Evolutionary conservation across 169 alveolate species (phyloP), one percentile per base, ranked within the genome.

Genomic region (Neospora caninum): DNA sequence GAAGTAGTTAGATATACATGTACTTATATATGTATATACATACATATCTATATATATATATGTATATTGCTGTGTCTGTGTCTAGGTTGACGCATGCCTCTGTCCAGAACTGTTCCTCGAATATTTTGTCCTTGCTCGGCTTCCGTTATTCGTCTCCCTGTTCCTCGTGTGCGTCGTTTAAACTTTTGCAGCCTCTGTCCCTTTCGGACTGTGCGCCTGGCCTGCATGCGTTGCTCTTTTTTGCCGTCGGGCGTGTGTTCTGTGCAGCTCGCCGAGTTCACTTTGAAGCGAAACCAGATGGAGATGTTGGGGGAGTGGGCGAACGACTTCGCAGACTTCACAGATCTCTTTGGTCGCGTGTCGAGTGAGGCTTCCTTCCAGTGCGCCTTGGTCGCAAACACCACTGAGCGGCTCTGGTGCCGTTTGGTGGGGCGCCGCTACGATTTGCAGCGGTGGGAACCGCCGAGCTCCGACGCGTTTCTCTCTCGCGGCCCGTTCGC

Each of bases 251-350:
- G 88, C 31, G 53, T 82, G 43, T 53, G 83, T 0, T 36, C 73
- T 39, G 49, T 78, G 10, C 91, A 78, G 89, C 42, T 58, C 39
- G 95, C 95, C 27, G 92, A 94, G 53, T 89, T 95, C 64, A 94
- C 97, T 29, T 92, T 95, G 42, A 93, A 93, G 80, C 94, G 94
- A 41, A 94, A 95, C 41, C 93, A 87, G 36, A 82, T 95, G 91
- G 94, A 93, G 88, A 91, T 95, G 88, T 84, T 95, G 64, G 96
- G 96, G 36, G 39, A 36, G 67, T 95, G 97, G 97, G 95, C 91
- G 25, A 91, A 95, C 45, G 94, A 88, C 18, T 95, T 95, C 73
- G 80, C 53, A 38, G 97, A 95, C 86, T 95, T 94, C 88, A 39
- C 54, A 80, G 93, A 53, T 13, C 86, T 93, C 67, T 93, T 93